Conservation (phyloP, 306 rosid genomes). For the Fagus crenata region DNA sequence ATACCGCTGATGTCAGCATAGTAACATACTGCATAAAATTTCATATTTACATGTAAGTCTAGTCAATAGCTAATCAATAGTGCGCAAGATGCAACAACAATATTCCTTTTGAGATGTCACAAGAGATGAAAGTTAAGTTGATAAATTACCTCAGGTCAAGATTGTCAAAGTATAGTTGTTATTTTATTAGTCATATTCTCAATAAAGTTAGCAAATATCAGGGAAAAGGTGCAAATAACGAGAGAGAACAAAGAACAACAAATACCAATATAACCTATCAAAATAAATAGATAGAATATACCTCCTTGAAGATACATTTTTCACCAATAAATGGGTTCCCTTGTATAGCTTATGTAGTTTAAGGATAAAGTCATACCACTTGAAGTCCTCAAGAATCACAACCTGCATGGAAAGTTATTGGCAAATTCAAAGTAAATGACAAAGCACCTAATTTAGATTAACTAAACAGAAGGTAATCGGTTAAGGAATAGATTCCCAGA, state of each 20-base stretch:
- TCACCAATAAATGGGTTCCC: constrained; percentile 78
- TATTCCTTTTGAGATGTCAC: not conserved
- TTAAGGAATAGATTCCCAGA: constrained; percentile 11
- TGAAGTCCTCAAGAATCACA: constrained; percentile 84
- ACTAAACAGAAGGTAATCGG: constrained; percentile 17
- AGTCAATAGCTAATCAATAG: no score
- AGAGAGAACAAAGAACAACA: constrained; percentile 15
- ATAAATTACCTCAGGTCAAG: not conserved
- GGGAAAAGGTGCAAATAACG: not conserved
- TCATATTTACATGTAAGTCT: no score
- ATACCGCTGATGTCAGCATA: no score
- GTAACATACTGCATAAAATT: no score
- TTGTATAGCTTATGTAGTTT: constrained; percentile 73
- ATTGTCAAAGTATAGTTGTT: not conserved
- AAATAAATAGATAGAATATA: constrained; percentile 25
- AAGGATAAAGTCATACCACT: constrained; percentile 85
- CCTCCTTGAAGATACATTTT: constrained; percentile 83
- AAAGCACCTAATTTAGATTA: constrained; percentile 15
- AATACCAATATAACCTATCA: constrained; percentile 13
- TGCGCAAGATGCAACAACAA: not conserved
- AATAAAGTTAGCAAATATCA: not conserved
- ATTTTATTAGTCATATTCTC: not conserved
- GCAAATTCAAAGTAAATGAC: not conserved
- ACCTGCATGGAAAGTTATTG: constrained; percentile 44
- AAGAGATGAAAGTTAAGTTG: not conserved